Evolutionary conservation across 345 rosid genomes (phyloP).

Genomic region (Psidium guajava): DNA sequence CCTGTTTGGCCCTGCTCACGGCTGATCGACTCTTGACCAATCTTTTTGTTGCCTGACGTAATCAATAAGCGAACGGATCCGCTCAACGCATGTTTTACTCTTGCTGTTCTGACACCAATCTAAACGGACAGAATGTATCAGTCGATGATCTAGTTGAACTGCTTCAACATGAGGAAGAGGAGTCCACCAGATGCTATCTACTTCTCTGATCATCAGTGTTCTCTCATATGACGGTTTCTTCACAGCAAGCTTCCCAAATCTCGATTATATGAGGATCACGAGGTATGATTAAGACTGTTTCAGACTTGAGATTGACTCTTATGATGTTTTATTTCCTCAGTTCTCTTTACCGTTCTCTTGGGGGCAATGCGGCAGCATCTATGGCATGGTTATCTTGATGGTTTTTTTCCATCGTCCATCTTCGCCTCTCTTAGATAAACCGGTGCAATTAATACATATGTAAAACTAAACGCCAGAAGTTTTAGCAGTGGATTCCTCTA

Average conservation of each 20-base stretch:
- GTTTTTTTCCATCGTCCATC: background rate
- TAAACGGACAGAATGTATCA: background rate
- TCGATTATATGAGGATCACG: background rate
- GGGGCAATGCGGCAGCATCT: background rate
- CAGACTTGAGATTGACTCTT: background rate
- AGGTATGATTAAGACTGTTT: background rate
- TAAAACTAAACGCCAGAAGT: background rate
- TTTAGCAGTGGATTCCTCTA: background rate
- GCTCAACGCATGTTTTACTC: background rate
- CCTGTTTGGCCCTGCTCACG: background rate
- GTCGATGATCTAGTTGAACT: background rate
- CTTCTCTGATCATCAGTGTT: background rate
- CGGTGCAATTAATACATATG: background rate
- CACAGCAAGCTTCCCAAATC: background rate
- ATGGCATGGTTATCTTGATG: background rate
- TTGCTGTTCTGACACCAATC: background rate
- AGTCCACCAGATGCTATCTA: background rate
- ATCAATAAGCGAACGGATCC: background rate
- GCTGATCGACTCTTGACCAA: background rate
- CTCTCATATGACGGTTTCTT: background rate
- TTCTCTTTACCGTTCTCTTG: background rate
- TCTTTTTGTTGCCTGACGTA: background rate
- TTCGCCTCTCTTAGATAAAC: background rate
- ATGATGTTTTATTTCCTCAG: background rate
- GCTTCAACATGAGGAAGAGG: background rate